Evolutionary conservation across 805 yeast species (phyloP).

Genomic region (Blastobotrys mokoenaii): DNA sequence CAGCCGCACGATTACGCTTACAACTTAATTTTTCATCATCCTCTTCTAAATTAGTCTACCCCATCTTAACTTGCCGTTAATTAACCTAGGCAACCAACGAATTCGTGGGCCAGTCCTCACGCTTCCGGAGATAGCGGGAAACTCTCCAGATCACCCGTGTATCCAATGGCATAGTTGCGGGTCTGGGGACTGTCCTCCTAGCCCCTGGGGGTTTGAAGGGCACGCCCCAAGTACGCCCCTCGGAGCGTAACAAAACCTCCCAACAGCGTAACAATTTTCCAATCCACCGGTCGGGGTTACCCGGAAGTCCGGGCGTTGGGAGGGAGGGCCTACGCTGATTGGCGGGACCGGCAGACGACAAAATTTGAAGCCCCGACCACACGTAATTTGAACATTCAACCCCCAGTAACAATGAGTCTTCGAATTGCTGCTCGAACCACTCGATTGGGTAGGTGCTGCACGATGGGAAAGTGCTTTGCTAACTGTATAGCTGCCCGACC

Average conservation of each 20-base stretch:
- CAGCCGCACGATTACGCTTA: too few species aligned
- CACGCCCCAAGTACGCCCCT: too few species aligned
- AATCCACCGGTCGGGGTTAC: too few species aligned
- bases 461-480: not conserved
- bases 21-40: not conserved
- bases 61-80: not conserved
- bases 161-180: too few species aligned
- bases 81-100: too few species aligned
- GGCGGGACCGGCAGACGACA: not conserved
- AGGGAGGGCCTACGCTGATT: not conserved
- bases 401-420: conserved; percentile 12
- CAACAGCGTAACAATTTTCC: too few species aligned
- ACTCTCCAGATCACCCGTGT: too few species aligned
- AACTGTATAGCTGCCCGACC: conserved; percentile 5
- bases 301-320: not conserved
- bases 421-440: conserved; percentile 14
- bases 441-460: conserved; percentile 11
- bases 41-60: not conserved
- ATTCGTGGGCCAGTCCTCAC: too few species aligned
- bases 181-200: too few species aligned
- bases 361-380: not conserved
- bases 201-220: too few species aligned
- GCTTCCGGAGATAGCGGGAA: too few species aligned
- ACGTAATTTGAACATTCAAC: not conserved
- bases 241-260: too few species aligned